Evolutionary conservation across 768 basidiomycete genomes (phyloP).

Genomic region (Brasilioporus rufonigricans): DNA sequence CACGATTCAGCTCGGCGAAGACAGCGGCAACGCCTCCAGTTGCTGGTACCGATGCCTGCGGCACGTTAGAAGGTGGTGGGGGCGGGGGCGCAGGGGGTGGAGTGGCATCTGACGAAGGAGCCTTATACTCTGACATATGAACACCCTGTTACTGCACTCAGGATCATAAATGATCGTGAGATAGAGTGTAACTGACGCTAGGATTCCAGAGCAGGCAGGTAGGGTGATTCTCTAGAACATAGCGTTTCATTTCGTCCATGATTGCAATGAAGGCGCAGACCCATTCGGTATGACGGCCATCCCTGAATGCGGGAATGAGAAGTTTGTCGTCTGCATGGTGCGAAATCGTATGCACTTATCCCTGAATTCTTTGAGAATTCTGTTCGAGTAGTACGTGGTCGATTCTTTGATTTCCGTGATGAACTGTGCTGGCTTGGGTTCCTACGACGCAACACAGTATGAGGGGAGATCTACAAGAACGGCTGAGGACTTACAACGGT

Average conservation of each 20-base stretch:
- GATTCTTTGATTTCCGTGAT: constrained; percentile 85
- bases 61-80: constrained; percentile 44
- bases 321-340: background rate
- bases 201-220: constrained; percentile 90
- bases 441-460: constrained; percentile 26
- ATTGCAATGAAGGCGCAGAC: constrained; percentile 66
- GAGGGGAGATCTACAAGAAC: background rate
- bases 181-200: constrained; percentile 45
- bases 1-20: constrained; percentile 88
- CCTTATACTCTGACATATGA: constrained; percentile 51
- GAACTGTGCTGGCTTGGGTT: constrained; percentile 78
- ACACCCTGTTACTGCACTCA: constrained; percentile 46
- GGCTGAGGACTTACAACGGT: constrained; percentile 55
- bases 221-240: constrained; percentile 81
- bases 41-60: constrained; percentile 43
- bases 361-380: constrained; percentile 89
- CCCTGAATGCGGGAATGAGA: constrained; percentile 45
- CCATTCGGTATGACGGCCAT: constrained; percentile 88
- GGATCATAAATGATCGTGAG: background rate
- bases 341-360: constrained; percentile 64
- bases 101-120: constrained; percentile 31
- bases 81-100: constrained; percentile 44
- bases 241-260: constrained; percentile 77
- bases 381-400: constrained; percentile 84
- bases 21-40: constrained; percentile 70